phyloP scores from a whole-genome alignment of 129 eudicot species.

The Lonicera japonica region DNA sequence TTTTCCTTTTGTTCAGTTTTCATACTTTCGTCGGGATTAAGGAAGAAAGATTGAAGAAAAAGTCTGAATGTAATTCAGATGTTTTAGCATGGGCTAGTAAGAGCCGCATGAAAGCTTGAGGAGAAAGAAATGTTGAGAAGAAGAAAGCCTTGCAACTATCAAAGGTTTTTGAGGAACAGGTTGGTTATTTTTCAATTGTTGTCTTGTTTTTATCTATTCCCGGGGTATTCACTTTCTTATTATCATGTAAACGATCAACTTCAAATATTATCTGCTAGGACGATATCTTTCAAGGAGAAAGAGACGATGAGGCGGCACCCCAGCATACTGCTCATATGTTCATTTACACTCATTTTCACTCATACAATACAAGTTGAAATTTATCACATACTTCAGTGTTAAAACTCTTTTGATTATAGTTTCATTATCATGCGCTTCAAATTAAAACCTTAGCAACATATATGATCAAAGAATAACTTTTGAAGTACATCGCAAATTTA shows the following conservation, averaged over 20 bases:
- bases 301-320: slow-evolving; percentile 50
- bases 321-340: slow-evolving; percentile 44
- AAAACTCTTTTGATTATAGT: too few relatives aligned
- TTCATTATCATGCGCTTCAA: too few relatives aligned
- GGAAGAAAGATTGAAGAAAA: slow-evolving; percentile 78
- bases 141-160: slow-evolving; percentile 76
- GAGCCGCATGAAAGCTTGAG: slow-evolving; percentile 82
- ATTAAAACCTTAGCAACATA: too few relatives aligned
- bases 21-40: slow-evolving; percentile 48
- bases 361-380: neutral
- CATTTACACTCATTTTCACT: neutral
- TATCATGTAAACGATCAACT: slow-evolving; percentile 12
- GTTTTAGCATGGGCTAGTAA: slow-evolving; percentile 76
- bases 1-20: neutral
- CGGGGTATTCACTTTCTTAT: slow-evolving; percentile 1
- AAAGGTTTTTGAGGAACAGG: slow-evolving; percentile 93
- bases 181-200: slow-evolving; percentile 15
- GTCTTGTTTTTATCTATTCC: neutral
- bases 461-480: too few relatives aligned
- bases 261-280: slow-evolving; percentile 43
- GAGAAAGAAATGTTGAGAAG: slow-evolving; percentile 60
- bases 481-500: too few relatives aligned
- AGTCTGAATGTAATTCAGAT: slow-evolving; percentile 63
- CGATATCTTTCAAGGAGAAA: slow-evolving; percentile 57
- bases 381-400: too few relatives aligned